phyloP scores from a whole-genome alignment of 1,139 yeast genomes.

The Magnusiomyces magnusii region DNA sequence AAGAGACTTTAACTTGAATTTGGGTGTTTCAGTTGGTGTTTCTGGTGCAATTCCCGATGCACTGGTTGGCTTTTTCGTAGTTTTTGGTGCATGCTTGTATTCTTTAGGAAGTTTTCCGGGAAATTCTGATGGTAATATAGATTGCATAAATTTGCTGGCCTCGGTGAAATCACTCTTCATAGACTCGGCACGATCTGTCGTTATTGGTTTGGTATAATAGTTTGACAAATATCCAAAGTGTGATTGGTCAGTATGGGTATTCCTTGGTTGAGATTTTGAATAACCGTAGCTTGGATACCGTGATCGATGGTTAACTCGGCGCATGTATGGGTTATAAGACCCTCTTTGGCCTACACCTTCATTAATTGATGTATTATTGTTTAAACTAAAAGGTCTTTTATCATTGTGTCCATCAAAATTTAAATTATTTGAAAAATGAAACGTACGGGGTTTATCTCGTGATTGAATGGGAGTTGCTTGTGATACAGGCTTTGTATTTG shows the following conservation, averaged over 20 bases:
- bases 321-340: neutral
- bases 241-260: too few relatives aligned
- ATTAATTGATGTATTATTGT: neutral
- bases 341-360: neutral
- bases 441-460: neutral
- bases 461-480: neutral
- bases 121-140: neutral
- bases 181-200: neutral
- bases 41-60: neutral
- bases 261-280: too few relatives aligned
- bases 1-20: neutral
- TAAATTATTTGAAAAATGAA: neutral
- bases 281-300: neutral
- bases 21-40: neutral
- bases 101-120: constrained; percentile 4
- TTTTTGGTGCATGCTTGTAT: neutral
- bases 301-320: neutral
- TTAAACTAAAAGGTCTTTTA: neutral
- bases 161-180: neutral
- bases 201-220: neutral
- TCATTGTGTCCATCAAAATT: neutral
- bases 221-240: neutral
- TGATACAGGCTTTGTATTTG: neutral
- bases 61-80: neutral
- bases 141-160: neutral